These are phyloP conservation scores for Microglena sp. DNA, from an alignment of 139 green algal genomes.

Conservation along the genomic window DNA sequence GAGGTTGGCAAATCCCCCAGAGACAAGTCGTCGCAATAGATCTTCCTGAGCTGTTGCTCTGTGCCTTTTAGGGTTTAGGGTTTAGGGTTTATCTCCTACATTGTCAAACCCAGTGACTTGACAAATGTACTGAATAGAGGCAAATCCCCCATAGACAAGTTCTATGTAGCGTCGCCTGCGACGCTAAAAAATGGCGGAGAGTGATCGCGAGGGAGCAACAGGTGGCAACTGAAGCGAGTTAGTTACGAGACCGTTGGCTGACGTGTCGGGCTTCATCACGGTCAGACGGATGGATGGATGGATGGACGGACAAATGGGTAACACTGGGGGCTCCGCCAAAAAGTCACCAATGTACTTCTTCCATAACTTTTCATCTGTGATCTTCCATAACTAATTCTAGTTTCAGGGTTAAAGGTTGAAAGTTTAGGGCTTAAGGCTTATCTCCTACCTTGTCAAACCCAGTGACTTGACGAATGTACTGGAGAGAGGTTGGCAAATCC, in stretches of 20 bases:
- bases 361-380: background rate
- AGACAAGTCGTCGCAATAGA: constrained; percentile 35
- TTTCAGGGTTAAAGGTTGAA: background rate
- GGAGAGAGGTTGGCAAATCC: constrained; percentile 55
- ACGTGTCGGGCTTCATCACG: background rate
- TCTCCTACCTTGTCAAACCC: constrained; percentile 9
- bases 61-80: background rate
- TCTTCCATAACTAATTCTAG: no score
- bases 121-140: constrained; percentile 44
- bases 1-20: constrained; percentile 54
- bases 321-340: no score
- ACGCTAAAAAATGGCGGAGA: background rate
- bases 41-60: constrained; percentile 15
- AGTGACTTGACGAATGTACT: constrained; percentile 46
- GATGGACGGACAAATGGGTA: no score
- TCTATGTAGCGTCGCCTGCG: no score
- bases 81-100: no score
- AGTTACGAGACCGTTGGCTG: background rate
- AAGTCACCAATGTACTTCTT: background rate
- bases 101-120: no score
- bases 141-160: constrained; percentile 54
- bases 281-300: no score
- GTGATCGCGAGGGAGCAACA: background rate
- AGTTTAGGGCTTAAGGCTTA: background rate
- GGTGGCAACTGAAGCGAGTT: background rate